Evolutionary conservation across 345 rosid genomes (phyloP).

Genomic region (Aurinia saxatilis): DNA sequence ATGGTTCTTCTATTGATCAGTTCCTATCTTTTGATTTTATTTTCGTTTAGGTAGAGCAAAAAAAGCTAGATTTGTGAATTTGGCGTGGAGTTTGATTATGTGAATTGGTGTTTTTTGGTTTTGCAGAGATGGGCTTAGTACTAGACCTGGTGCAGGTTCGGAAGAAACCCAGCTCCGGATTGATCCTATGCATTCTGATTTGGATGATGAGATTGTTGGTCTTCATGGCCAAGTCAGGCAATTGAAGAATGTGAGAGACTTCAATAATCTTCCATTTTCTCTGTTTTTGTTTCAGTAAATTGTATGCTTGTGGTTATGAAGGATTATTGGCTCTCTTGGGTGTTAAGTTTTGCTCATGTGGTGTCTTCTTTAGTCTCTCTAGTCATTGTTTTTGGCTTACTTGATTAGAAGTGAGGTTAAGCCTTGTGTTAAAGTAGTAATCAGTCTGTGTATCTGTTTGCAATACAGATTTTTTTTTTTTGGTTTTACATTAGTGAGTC

Average conservation of each 20-base stretch:
- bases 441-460: no score
- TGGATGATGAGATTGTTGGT: slow-evolving; percentile 78
- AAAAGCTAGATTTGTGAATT: no score
- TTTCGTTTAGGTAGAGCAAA: no score
- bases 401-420: no score
- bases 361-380: no score
- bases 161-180: slow-evolving; percentile 84
- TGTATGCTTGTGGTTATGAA: background rate
- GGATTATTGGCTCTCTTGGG: no score
- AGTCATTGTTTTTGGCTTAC: background rate
- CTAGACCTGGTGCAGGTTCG: slow-evolving; percentile 57
- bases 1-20: background rate
- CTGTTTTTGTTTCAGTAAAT: background rate
- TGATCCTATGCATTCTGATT: slow-evolving; percentile 78
- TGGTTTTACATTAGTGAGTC: no score
- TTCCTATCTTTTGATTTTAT: no score
- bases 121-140: slow-evolving; percentile 72
- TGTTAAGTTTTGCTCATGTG: no score
- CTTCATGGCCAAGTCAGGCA: slow-evolving; percentile 75
- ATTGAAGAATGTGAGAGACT: slow-evolving; percentile 47
- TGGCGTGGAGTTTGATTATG: background rate
- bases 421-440: background rate
- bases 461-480: no score
- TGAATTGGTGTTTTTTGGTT: background rate
- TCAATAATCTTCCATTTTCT: background rate